Evolutionary conservation across 2,329 filamentous ascomycete genomes (phyloP).

Genomic region (Sarocladium kiliense): DNA sequence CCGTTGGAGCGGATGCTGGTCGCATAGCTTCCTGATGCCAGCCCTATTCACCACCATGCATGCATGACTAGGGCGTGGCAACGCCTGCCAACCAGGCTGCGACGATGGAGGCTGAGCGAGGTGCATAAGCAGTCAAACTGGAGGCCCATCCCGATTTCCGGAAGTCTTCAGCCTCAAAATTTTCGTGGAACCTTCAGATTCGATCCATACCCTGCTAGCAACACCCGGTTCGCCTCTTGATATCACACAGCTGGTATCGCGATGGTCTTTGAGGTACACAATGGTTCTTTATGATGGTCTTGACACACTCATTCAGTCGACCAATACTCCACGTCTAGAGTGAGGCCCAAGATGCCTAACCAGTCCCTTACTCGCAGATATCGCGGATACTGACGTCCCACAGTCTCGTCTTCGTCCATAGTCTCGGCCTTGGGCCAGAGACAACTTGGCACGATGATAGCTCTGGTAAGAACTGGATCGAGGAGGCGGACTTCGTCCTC

Average conservation of each 20-base stretch:
- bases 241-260: neutral
- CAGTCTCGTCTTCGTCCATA: slow-evolving; percentile 1
- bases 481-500: neutral
- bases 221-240: neutral
- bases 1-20: neutral
- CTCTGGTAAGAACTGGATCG: neutral
- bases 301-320: neutral
- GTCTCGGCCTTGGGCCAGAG: slow-evolving; percentile 1
- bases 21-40: neutral
- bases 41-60: neutral
- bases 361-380: neutral
- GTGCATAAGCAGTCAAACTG: neutral
- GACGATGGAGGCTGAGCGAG: neutral
- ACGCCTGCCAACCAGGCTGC: neutral
- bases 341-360: neutral
- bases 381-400: neutral
- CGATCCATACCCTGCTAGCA: neutral
- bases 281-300: slow-evolving; percentile 3
- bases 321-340: neutral
- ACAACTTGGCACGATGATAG: slow-evolving; percentile 2
- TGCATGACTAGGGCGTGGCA: neutral
- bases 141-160: neutral
- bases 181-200: neutral
- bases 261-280: neutral
- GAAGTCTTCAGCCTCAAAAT: neutral